Base-by-base conservation (phyloP, 1,139 yeast genomes). In the Blastobotrys petasosporus region DNA sequence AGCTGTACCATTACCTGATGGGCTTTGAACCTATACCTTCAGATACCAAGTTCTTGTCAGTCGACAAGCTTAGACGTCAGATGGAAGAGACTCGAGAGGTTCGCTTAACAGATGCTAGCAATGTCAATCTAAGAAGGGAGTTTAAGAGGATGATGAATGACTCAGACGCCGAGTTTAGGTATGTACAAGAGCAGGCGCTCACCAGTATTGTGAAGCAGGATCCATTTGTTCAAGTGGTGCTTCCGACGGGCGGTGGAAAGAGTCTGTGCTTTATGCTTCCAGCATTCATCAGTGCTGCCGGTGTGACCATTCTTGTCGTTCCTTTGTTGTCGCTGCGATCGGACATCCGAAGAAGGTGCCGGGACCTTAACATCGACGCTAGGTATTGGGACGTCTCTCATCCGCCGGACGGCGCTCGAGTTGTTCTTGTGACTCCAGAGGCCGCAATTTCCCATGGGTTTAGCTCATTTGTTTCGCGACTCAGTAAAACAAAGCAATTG, bases 241-340 rank as follows among this genome's bases (percentile, higher is more conserved):
- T 38, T 13, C 41, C 41, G 5, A 38, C 35, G 11, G 41, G 41
- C 6, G 33, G 20, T 9, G 41, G 41, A 13, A 38, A 38, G 35
- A 29, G 34, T 31, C 29, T 38, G 8, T 29, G 20, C 16, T 38
- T 38, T 31, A 31, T 29, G 35, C 29, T 38, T 6, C 41, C 41
- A 2, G 41, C 41, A 15, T 29, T 38, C 15, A 17, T 25, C 16
- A 5, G 15, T 6, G 20, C 29, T 10, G 16, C n/a, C 4, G 41
- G 41, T 34, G n/a, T 31, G 13, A 38, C 41, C 2, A 29, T 38
- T 3, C 35, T 38, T 16, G 35, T 31, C 3, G 32, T 31, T 15
- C 41, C 41, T 5, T 23, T 38, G 16, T 34, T 38, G 2, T 15
- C 41, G 35, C 41, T 38, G 6, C 20, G 37, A 12, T 7, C 8